Conservation (phyloP, 331 rosid species). For the Telfairia occidentalis region DNA sequence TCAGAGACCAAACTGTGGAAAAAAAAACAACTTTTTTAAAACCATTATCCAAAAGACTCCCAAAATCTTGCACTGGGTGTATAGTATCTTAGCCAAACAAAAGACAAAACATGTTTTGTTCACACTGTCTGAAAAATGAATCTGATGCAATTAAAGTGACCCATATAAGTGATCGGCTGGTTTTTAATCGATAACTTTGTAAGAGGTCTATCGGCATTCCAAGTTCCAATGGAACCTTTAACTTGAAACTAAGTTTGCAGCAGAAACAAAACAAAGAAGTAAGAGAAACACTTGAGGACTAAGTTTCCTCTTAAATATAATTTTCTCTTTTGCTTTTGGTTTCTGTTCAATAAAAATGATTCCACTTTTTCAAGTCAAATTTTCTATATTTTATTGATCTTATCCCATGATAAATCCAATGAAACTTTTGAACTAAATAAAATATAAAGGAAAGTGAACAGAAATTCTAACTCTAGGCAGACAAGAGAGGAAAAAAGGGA, state of each 20-base stretch:
- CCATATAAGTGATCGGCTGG: background rate
- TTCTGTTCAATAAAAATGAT: background rate
- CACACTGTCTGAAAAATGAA: background rate
- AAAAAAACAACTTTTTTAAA: too few relatives aligned
- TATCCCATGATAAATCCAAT: background rate
- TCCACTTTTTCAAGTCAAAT: background rate
- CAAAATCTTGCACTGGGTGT: background rate
- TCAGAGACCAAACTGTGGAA: too few relatives aligned
- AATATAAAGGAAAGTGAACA: background rate
- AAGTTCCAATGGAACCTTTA: constrained; percentile 9
- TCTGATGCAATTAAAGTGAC: background rate
- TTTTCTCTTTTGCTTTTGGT: background rate
- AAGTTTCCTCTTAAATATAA: constrained; percentile 1
- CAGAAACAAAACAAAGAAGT: background rate
- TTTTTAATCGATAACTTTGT: background rate
- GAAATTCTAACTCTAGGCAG: background rate
- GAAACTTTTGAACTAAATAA: background rate
- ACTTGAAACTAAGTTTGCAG: background rate
- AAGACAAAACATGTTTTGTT: background rate
- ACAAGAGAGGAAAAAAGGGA: background rate
- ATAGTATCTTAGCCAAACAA: background rate
- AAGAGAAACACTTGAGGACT: background rate
- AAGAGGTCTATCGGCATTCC: background rate
- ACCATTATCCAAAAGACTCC: background rate
- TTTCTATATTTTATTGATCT: background rate